phyloP scores from a whole-genome alignment of 768 basidiomycete genomes.

The Clitopilus hobsonii region DNA sequence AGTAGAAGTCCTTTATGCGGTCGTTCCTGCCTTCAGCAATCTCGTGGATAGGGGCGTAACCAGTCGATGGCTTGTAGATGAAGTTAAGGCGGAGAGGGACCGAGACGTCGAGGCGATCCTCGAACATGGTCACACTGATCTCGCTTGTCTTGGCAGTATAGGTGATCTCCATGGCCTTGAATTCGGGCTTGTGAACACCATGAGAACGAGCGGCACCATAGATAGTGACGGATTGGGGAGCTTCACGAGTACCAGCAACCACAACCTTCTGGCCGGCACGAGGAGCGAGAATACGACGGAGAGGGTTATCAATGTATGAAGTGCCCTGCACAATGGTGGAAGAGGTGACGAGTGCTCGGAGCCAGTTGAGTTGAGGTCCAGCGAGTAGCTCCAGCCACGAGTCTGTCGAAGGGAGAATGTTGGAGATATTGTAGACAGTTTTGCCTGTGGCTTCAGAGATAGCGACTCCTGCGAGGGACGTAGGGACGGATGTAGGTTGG shows the following conservation, averaged over 20 bases:
- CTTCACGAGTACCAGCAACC: conserved; percentile 41
- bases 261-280: conserved; percentile 76
- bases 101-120: conserved; percentile 73
- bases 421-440: conserved; percentile 47
- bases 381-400: conserved; percentile 85
- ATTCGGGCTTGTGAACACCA: conserved; percentile 64
- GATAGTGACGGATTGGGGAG: conserved; percentile 55
- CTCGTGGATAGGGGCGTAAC: conserved; percentile 92
- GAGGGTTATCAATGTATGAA: conserved; percentile 83
- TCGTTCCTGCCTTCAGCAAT: conserved; percentile 76
- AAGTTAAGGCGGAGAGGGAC: conserved; percentile 83
- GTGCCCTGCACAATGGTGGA: conserved; percentile 83
- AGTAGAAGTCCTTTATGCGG: conserved; percentile 96
- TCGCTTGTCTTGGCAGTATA: conserved; percentile 47
- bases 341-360: conserved; percentile 78
- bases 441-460: conserved; percentile 36
- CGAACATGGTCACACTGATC: conserved; percentile 74
- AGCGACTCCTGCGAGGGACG: conserved; percentile 35
- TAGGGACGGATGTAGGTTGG: conserved; percentile 28
- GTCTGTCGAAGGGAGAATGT: conserved; percentile 49
- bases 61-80: conserved; percentile 82
- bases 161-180: conserved; percentile 79
- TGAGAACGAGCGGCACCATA: conserved; percentile 80
- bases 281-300: conserved; percentile 82
- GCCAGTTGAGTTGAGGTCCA: conserved; percentile 80